Percentiles rank a stretch among this genome's conserved stretches.
Conservation (phyloP, 2,329 filamentous ascomycete genomes). For the Colletotrichum sp. region DNA sequence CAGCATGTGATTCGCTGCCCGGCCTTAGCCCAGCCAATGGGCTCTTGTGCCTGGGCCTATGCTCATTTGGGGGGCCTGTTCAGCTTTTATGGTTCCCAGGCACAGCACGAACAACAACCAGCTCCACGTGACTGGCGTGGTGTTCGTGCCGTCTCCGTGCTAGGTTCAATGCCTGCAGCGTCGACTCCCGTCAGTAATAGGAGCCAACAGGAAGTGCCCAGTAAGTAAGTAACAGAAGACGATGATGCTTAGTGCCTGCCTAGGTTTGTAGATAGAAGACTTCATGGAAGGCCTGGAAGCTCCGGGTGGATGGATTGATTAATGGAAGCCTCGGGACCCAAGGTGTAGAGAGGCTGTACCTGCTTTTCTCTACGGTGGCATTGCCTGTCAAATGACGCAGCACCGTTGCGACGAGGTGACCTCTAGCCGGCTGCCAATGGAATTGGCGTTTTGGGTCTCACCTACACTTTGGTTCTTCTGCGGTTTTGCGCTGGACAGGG, state of each 20-base stretch:
- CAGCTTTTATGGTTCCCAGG: constrained; percentile 1
- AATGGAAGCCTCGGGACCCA: not conserved
- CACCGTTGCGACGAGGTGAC: not conserved
- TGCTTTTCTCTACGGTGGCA: not conserved
- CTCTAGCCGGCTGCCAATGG: not conserved
- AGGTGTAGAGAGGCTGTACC: not conserved
- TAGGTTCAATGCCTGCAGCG: not conserved
- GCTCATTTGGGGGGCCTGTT: constrained; percentile 18
- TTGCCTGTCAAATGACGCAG: not conserved
- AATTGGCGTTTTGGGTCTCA: not conserved
- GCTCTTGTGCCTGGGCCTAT: not conserved
- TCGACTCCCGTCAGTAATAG: not conserved
- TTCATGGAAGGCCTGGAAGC: not conserved
- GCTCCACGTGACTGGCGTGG: not conserved
- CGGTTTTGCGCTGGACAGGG: constrained; percentile 4
- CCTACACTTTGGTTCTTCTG: not conserved
- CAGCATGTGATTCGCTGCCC: constrained; percentile 21
- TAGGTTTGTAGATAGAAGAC: not conserved
- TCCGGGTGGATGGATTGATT: not conserved
- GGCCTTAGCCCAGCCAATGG: constrained; percentile 2
- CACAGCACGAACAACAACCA: not conserved
- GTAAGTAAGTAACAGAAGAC: not conserved
- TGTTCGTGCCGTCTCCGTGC: not conserved
- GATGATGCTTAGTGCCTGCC: not conserved
- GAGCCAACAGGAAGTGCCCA: not conserved